phyloP scores from a whole-genome alignment of 2,329 filamentous ascomycete genomes.

The Penicillium hordei region DNA sequence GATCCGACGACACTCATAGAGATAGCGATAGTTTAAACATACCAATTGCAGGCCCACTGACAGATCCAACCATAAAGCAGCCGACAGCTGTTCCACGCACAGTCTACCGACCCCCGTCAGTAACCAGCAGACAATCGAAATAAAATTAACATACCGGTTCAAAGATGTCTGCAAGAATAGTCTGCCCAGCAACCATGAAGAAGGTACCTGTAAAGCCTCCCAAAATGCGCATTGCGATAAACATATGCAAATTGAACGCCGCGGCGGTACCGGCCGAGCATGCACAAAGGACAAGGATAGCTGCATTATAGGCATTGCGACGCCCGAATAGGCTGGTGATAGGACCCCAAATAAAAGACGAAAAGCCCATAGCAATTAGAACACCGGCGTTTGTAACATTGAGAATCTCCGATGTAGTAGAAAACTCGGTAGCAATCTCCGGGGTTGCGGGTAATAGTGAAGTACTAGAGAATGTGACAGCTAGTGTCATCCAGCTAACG shows the following conservation, averaged over 20 bases:
- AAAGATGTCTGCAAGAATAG: conserved; percentile 42
- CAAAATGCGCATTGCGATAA: conserved; percentile 38
- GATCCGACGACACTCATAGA: no score
- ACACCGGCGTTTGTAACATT: conserved; percentile 42
- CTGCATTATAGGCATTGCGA: conserved; percentile 34
- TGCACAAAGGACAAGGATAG: conserved; percentile 34
- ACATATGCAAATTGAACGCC: conserved; percentile 34
- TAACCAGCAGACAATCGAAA: neutral
- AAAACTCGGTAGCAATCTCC: conserved; percentile 43
- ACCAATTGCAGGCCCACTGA: conserved; percentile 47
- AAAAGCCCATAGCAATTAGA: conserved; percentile 41
- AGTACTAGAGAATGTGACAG: conserved; percentile 46
- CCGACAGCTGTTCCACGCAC: conserved; percentile 47
- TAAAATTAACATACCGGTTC: conserved; percentile 30
- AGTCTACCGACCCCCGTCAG: conserved; percentile 21
- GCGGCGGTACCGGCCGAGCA: conserved; percentile 36
- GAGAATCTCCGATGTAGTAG: conserved; percentile 36
- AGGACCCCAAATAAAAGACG: conserved; percentile 39
- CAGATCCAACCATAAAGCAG: conserved; percentile 46
- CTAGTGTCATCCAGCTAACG: conserved; percentile 45
- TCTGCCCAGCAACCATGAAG: conserved; percentile 44
- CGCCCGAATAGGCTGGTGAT: conserved; percentile 33
- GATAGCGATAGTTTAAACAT: neutral
- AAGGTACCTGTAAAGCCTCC: conserved; percentile 40
- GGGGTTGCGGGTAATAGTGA: conserved; percentile 42